Conservation (phyloP, 2,329 filamentous ascomycete species). For the Teratosphaeria zuluensis region DNA sequence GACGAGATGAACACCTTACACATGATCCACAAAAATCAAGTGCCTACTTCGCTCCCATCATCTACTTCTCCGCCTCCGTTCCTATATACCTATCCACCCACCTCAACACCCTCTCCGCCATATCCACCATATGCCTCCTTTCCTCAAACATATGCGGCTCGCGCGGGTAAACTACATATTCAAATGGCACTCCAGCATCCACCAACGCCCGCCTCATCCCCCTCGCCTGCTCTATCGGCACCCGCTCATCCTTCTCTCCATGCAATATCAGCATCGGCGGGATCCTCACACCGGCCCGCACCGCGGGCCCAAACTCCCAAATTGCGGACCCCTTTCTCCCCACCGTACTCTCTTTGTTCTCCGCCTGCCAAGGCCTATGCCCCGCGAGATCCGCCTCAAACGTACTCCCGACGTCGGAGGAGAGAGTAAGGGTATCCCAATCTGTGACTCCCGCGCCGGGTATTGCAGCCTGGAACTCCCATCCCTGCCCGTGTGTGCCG, state of each 20-base stretch:
- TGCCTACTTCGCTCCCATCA: too few species aligned
- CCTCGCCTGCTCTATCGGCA: slow-evolving; percentile 26
- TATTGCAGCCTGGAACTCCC: slow-evolving; percentile 29
- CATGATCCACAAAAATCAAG: too few species aligned
- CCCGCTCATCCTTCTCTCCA: slow-evolving; percentile 25
- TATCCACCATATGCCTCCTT: slow-evolving; percentile 21
- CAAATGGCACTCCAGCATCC: slow-evolving; percentile 19
- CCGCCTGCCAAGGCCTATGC: slow-evolving; percentile 20
- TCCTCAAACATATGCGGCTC: slow-evolving; percentile 25
- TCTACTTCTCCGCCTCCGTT: neutral
- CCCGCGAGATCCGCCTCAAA: slow-evolving; percentile 19
- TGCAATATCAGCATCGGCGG: slow-evolving; percentile 29
- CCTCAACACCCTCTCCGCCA: slow-evolving; percentile 14
- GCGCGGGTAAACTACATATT: slow-evolving; percentile 28
- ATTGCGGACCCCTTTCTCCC: slow-evolving; percentile 13
- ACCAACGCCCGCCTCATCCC: slow-evolving; percentile 25
- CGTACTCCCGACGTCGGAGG: slow-evolving; percentile 20
- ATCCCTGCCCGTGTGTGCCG: slow-evolving; percentile 22
- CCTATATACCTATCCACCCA: slow-evolving; percentile 13
- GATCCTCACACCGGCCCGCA: slow-evolving; percentile 12
- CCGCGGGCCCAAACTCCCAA: slow-evolving; percentile 21
- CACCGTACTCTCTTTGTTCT: slow-evolving; percentile 4
- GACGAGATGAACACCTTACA: neutral
- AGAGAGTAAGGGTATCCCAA: slow-evolving; percentile 28
- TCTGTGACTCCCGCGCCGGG: slow-evolving; percentile 31